Conservation (phyloP, 495 filamentous ascomycete genomes). For the Beverwykella pulmonaria region DNA sequence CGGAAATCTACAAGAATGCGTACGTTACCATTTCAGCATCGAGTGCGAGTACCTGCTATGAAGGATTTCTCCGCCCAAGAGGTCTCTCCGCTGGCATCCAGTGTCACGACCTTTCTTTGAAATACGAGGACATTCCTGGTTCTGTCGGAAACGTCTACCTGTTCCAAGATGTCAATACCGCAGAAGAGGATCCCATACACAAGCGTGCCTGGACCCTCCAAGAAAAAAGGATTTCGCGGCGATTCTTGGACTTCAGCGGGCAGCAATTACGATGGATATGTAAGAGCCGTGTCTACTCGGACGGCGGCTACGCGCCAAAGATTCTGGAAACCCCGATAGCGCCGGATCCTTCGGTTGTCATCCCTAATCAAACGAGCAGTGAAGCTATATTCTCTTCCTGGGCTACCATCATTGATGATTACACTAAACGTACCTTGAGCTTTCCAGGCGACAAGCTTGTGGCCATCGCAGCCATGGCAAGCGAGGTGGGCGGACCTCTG, state of each 20-base stretch:
- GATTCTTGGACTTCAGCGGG: conserved; percentile 33
- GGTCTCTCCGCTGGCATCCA: neutral
- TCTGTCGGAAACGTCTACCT: conserved; percentile 1
- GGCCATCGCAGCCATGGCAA: conserved; percentile 42
- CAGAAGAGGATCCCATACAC: conserved; percentile 25
- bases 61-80: conserved; percentile 13
- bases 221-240: conserved; percentile 34
- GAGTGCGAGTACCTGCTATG: conserved; percentile 12
- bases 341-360: neutral
- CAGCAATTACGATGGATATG: conserved; percentile 14
- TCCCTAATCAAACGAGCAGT: neutral
- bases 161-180: neutral
- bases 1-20: conserved; percentile 15
- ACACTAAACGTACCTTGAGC: conserved; percentile 25
- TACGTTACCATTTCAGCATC: conserved; percentile 24
- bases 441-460: conserved; percentile 39
- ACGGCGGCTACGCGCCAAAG: conserved; percentile 1
- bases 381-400: neutral
- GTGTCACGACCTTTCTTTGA: neutral
- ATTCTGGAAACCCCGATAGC: neutral
- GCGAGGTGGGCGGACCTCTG: conserved; percentile 17
- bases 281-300: neutral
- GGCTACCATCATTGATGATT: conserved; percentile 10
- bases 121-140: neutral
- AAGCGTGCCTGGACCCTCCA: conserved; percentile 38